phyloP scores from a whole-genome alignment of 495 filamentous ascomycete genomes.

The Hypoxylon perforatum region DNA sequence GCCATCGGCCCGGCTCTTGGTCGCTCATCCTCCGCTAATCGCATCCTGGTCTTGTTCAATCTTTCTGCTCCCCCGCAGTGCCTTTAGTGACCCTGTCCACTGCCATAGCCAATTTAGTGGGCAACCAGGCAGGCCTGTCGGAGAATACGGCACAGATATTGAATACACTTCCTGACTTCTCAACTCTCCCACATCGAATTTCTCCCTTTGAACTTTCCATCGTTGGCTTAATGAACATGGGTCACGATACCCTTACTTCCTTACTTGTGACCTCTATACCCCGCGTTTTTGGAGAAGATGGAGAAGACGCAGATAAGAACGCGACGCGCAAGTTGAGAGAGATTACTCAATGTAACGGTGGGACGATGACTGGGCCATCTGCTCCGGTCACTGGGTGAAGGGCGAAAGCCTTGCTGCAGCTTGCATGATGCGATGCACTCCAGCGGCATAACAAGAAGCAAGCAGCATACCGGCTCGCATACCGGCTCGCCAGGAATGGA shows the following conservation, averaged over 20 bases:
- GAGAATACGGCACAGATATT: no score
- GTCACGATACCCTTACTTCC: no score
- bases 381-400: slow-evolving; percentile 27
- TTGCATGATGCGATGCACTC: slow-evolving; percentile 32
- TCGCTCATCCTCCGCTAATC: slow-evolving; percentile 6
- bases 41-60: no score
- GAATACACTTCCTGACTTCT: no score
- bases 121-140: no score
- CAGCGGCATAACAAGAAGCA: slow-evolving; percentile 8
- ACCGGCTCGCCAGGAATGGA: slow-evolving; percentile 38
- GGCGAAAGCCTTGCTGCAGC: slow-evolving; percentile 22
- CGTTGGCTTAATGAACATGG: no score
- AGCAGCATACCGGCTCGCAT: slow-evolving; percentile 15
- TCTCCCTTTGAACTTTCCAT: no score
- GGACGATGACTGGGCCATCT: slow-evolving; percentile 28
- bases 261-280: slow-evolving; percentile 31
- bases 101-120: no score
- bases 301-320: no score
- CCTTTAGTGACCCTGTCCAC: no score
- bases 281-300: slow-evolving; percentile 27
- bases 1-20: slow-evolving; percentile 24
- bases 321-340: slow-evolving; percentile 17
- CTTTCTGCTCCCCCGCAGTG: no score
- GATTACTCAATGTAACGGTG: slow-evolving; percentile 41
- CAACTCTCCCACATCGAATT: no score